Evolutionary conservation across 208 protist species (phyloP).

Genomic region (Leptomonas seymouri): DNA sequence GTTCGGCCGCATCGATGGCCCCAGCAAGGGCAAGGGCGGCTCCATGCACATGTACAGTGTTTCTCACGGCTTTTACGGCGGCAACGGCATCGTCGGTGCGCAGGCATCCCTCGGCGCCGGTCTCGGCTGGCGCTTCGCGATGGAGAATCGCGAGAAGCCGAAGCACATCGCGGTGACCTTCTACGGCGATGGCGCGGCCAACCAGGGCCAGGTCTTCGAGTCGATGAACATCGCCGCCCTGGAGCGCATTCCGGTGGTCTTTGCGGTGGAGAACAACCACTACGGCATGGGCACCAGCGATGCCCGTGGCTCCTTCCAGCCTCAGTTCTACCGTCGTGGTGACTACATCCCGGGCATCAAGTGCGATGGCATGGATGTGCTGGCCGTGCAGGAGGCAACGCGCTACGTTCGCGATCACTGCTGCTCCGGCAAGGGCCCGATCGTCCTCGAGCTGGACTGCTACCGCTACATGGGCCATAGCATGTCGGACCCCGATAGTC

Average conservation of each 20-base stretch:
- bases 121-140: constrained; percentile 90
- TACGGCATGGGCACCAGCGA: constrained; percentile 98
- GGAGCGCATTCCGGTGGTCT: constrained; percentile 97
- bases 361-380: constrained; percentile 98
- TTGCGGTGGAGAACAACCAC: constrained; percentile 98
- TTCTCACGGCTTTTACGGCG: constrained; percentile 96
- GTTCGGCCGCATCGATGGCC: constrained; percentile 81
- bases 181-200: constrained; percentile 98
- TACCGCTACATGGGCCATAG: constrained; percentile 98
- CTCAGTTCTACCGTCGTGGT: constrained; percentile 97
- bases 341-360: constrained; percentile 97
- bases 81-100: constrained; percentile 99
- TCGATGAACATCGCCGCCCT: constrained; percentile 98
- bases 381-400: constrained; percentile 94
- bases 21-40: constrained; percentile 96
- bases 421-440: constrained; percentile 88
- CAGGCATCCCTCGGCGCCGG: constrained; percentile 96
- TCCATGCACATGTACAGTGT: constrained; percentile 99
- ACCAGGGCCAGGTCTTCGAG: constrained; percentile 98
- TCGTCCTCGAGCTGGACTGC: constrained; percentile 96
- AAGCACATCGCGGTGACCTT: constrained; percentile 92
- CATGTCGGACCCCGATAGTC: constrained; percentile 98
- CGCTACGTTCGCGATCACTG: constrained; percentile 89
- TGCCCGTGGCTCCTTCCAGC: constrained; percentile 85
- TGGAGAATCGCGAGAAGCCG: constrained; percentile 83